Evolutionary conservation across 2,329 filamentous ascomycete species (phyloP).

Genomic region (Epichloe sp.): DNA sequence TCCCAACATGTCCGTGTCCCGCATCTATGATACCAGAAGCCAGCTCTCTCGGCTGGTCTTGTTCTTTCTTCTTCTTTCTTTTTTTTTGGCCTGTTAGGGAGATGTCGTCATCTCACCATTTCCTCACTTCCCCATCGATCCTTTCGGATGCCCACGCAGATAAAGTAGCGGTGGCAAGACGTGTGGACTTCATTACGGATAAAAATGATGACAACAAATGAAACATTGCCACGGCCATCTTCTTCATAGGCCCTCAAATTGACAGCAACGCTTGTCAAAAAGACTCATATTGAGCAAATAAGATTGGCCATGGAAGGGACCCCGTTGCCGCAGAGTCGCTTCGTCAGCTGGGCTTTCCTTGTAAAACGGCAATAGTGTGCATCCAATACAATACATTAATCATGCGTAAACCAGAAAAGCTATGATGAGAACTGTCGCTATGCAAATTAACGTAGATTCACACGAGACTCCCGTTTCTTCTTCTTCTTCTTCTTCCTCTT

Average conservation of each 20-base stretch:
- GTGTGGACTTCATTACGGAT: neutral
- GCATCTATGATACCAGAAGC: neutral
- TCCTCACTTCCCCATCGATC: neutral
- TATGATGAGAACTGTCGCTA: constrained; percentile 21
- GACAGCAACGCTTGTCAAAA: neutral
- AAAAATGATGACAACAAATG: constrained; percentile 1
- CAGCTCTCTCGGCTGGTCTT: neutral
- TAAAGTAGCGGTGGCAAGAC: neutral
- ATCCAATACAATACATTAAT: neutral
- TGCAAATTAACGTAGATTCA: constrained; percentile 20
- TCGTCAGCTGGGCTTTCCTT: neutral
- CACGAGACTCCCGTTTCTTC: constrained; percentile 10
- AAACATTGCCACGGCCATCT: neutral
- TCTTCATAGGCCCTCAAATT: neutral
- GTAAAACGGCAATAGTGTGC: neutral
- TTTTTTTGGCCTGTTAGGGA: neutral
- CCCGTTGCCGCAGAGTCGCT: neutral
- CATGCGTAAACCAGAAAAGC: constrained; percentile 8
- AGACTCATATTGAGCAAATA: neutral
- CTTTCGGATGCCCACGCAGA: neutral
- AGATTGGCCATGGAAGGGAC: neutral
- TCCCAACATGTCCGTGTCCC: too few relatives aligned
- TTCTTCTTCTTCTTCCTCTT: constrained; percentile 10
- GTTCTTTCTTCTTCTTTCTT: neutral
- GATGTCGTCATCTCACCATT: neutral